Evolutionary conservation across 306 rosid genomes (phyloP), one percentile per base, ranked within the genome.

Genomic region (Sicyos edulis): DNA sequence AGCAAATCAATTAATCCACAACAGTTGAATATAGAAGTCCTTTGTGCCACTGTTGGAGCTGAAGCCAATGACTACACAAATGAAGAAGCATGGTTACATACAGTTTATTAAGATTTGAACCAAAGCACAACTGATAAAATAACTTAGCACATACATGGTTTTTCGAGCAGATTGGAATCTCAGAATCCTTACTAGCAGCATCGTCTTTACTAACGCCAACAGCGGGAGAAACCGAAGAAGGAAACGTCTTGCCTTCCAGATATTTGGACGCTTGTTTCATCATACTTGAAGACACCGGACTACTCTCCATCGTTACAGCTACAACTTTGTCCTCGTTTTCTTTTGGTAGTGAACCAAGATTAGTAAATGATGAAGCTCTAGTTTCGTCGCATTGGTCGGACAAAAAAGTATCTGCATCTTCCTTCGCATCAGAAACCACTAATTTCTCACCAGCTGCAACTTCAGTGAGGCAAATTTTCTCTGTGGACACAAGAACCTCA

Each of bases 1-100:
- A 90, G 61, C 73, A 73, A 61, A 49, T 88, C 97, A 69, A 87
- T 81, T 81, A 93, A 78, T 73, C 98, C 98, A 75, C 98, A 93
- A 82, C 98, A 93, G 87, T 76, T 81, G 78, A 79, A 79, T 82
- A 85, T 84, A 44, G 88, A 80, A 74, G 95, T 76, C 81, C 71
- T 90, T 73, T 64, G 86, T 71, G 44, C 84, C 58, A 77, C n/a
- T 17, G 16, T 73, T 16, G 88, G 85, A 53, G 87, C 75, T 20
- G 80, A 78, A 72, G 86, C 81, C 34, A 55, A 79, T 82, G 85
- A 83, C 96, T 88, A 87, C 83, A 83, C 42, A 34, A 40, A 52
- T 59, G 61, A 68, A 12, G 58, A n/a, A 20, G 17, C 71, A 66
- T 9, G 54, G 32, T 66, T 20, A 66, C 19, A 66, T 45, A 20